Percentiles rank a stretch among this genome's conserved stretches.
phyloP scores from a whole-genome alignment of 768 basidiomycete species.

The Lactarius psammicola region DNA sequence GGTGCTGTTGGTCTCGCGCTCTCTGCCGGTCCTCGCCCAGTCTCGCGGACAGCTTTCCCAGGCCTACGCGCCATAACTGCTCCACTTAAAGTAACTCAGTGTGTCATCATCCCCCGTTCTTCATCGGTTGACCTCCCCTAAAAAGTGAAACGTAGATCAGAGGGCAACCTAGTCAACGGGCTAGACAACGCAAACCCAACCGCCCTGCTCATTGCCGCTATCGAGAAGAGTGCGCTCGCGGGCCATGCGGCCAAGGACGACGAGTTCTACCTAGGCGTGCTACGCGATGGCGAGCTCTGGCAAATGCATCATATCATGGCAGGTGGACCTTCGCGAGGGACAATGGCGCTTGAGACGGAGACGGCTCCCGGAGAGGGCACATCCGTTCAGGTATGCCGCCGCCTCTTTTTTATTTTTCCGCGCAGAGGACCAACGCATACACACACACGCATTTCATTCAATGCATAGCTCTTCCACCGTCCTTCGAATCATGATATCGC shows the following conservation, averaged over 20 bases:
- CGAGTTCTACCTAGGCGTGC: constrained; percentile 16
- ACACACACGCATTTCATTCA: background rate
- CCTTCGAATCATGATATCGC: background rate
- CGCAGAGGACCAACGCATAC: too few species aligned
- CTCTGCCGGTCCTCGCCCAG: constrained; percentile 25
- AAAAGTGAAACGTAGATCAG: constrained; percentile 45
- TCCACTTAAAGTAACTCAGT: constrained; percentile 54
- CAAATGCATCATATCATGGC: constrained; percentile 56
- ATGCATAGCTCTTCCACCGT: constrained; percentile 17
- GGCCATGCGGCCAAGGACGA: constrained; percentile 31
- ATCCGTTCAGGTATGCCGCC: constrained; percentile 44
- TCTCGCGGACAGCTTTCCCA: constrained; percentile 36
- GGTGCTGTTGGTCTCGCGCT: constrained; percentile 70
- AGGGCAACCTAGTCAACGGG: constrained; percentile 69
- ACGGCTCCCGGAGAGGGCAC: constrained; percentile 52
- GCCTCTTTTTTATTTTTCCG: too few species aligned
- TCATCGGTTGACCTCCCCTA: background rate
- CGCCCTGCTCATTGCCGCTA: constrained; percentile 53
- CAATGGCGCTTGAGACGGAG: constrained; percentile 56
- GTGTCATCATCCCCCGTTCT: background rate
- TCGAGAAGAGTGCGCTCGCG: constrained; percentile 39
- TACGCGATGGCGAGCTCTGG: constrained; percentile 10
- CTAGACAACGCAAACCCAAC: constrained; percentile 61
- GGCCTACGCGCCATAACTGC: constrained; percentile 46
- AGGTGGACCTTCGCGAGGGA: constrained; percentile 70